Percentiles rank a stretch among this genome's conserved stretches.
phyloP scores from a whole-genome alignment of 371 early-diverging fungal species.

The Entomophthora muscae region DNA sequence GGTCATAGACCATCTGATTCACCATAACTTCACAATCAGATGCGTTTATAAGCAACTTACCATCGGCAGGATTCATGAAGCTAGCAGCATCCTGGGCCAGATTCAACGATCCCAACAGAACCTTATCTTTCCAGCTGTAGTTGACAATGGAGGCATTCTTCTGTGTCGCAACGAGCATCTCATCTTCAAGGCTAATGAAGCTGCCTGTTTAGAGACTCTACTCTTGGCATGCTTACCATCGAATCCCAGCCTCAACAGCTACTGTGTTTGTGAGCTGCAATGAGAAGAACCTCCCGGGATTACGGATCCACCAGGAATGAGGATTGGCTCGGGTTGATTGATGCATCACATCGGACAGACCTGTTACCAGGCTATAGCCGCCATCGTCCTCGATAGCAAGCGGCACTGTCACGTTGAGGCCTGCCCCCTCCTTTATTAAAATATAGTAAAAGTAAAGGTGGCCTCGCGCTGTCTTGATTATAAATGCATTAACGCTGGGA shows the following conservation, averaged over 20 bases:
- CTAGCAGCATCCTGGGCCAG: background rate
- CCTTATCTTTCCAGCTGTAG: conserved; percentile 8
- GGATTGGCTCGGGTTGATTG: background rate
- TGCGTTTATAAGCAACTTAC: background rate
- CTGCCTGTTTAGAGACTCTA: background rate
- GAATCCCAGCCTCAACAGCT: background rate
- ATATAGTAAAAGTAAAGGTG: conserved; percentile 5
- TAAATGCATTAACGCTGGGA: background rate
- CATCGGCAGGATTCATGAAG: background rate
- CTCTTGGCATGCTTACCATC: conserved; percentile 3
- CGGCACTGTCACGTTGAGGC: background rate
- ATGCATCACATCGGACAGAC: background rate
- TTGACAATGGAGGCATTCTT: conserved; percentile 2
- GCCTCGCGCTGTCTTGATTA: conserved; percentile 3
- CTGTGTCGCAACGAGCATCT: conserved; percentile 4
- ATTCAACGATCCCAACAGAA: background rate
- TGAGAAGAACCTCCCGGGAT: background rate
- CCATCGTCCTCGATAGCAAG: background rate
- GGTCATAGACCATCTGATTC: background rate
- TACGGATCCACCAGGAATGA: conserved; percentile 1
- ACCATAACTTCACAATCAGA: conserved; percentile 2
- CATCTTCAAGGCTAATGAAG: conserved; percentile 4
- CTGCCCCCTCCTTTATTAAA: background rate
- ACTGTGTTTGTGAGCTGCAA: background rate
- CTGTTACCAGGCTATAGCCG: background rate